A percentile compares a stretch with the other conserved stretches of the same genome.
Conservation (phyloP, 2,329 filamentous ascomycete species). For the Penicillium frequentans region DNA sequence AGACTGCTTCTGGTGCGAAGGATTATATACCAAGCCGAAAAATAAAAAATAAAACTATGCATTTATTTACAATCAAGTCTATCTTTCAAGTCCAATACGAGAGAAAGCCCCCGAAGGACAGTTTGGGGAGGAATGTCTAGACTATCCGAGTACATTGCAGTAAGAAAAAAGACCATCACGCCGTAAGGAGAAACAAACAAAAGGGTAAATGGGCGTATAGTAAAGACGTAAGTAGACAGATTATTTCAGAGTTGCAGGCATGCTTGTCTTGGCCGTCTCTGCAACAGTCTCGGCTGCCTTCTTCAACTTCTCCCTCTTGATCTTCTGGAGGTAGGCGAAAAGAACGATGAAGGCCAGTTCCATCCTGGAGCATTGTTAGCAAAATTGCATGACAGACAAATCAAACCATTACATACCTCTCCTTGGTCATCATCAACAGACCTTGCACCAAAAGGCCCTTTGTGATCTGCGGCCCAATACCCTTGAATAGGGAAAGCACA, state of each 20-base stretch:
- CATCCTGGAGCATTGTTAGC: conserved; percentile 56
- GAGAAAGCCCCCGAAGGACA: background rate
- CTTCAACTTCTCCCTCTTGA: conserved; percentile 69
- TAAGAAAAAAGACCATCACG: background rate
- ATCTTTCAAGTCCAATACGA: background rate
- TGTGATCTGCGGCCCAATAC: conserved; percentile 87
- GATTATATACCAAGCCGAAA: background rate
- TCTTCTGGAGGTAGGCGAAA: conserved; percentile 73
- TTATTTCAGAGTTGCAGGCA: conserved; percentile 51
- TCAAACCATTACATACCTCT: conserved; percentile 60
- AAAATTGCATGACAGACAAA: conserved; percentile 2
- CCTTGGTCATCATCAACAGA: conserved; percentile 98
- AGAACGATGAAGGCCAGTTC: conserved; percentile 85
- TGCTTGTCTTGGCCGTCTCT: conserved; percentile 57
- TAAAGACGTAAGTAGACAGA: conserved; percentile 12
- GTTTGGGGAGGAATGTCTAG: conserved; percentile 9
- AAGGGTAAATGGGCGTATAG: conserved; percentile 8
- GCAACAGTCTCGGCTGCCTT: conserved; percentile 66
- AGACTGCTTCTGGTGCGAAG: background rate
- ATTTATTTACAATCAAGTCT: background rate
- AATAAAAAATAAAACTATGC: background rate
- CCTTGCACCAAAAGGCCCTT: conserved; percentile 95
- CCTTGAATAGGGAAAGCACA: conserved; percentile 83
- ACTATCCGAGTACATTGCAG: conserved; percentile 5
- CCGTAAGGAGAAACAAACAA: conserved; percentile 9